A percentile compares a stretch with the other conserved stretches of the same genome.
Conservation (phyloP, 177 flowering plant genomes). For the Vitis hybrid region DNA sequence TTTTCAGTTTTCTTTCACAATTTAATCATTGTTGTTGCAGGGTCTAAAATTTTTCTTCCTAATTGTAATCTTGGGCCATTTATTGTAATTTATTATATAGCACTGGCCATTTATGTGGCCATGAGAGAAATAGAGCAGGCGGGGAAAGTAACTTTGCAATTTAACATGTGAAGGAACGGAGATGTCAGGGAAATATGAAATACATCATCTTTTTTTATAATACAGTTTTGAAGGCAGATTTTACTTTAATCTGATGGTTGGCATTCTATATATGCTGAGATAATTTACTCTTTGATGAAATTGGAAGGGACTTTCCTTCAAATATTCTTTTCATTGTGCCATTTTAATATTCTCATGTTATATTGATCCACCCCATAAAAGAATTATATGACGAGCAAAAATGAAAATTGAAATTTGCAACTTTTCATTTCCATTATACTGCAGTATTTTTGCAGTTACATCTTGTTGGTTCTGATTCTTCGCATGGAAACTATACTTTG, state of each 20-base stretch:
- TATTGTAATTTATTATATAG: conserved; percentile 14
- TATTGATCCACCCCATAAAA: no score
- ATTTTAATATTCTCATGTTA: no score
- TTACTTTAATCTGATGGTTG: background rate
- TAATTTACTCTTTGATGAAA: no score
- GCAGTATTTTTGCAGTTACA: no score
- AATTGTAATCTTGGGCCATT: conserved; percentile 5
- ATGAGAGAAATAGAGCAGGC: conserved; percentile 15
- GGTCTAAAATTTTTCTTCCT: conserved; percentile 1
- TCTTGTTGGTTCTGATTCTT: no score
- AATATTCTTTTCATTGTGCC: no score
- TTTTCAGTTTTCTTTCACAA: conserved; percentile 4
- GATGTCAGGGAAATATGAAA: conserved; percentile 2
- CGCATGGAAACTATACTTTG: background rate
- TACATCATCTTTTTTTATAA: background rate
- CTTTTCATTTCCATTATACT: no score
- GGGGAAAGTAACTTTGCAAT: conserved; percentile 1
- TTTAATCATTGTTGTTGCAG: conserved; percentile 20
- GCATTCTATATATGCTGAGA: no score
- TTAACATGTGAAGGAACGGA: conserved; percentile 1
- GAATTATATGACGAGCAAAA: no score
- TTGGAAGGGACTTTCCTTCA: no score
- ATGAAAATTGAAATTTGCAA: no score
- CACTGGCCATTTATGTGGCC: conserved; percentile 16
- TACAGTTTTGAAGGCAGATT: conserved; percentile 5